Evolutionary conservation across 163 green algal species (phyloP).

Genomic region (Scenedesmus sp.): DNA sequence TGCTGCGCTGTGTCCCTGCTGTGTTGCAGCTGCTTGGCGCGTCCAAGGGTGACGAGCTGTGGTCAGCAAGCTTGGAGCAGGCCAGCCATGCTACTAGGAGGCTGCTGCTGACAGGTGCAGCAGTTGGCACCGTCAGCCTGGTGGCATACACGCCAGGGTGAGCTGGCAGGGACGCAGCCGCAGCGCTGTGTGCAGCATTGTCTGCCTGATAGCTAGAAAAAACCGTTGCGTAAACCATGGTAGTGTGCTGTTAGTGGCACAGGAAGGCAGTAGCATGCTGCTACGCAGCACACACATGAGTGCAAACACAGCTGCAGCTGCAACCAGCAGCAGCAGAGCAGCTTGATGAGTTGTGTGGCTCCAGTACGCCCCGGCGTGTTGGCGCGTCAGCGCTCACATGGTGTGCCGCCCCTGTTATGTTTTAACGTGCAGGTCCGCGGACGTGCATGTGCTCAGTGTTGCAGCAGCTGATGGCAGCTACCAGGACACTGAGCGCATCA

Average conservation of each 20-base stretch:
- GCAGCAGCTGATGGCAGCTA: constrained; percentile 4
- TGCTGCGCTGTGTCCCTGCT: not conserved
- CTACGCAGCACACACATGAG: no score
- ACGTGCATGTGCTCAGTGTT: constrained; percentile 11
- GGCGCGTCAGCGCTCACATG: not conserved
- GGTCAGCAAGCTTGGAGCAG: constrained; percentile 24
- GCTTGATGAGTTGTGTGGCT: not conserved
- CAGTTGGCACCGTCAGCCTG: not conserved
- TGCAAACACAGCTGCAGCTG: no score
- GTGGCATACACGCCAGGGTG: constrained; percentile 40
- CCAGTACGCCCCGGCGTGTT: not conserved
- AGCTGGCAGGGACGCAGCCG: not conserved
- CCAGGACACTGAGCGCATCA: constrained; percentile 5
- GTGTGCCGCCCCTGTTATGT: not conserved
- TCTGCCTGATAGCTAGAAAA: not conserved
- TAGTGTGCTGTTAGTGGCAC: not conserved
- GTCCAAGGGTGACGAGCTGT: constrained; percentile 37
- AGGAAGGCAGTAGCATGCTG: not conserved
- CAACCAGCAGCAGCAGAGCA: not conserved
- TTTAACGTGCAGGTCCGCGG: not conserved
- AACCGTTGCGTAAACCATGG: no score
- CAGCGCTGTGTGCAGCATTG: not conserved
- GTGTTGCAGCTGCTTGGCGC: constrained; percentile 20
- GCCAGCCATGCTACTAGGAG: constrained; percentile 6
- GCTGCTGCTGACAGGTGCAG: not conserved